Evolutionary conservation across 202 grass and related monocot species (phyloP), one percentile per base, ranked within the genome.

Genomic region (Schoenoplectus triqueter): DNA sequence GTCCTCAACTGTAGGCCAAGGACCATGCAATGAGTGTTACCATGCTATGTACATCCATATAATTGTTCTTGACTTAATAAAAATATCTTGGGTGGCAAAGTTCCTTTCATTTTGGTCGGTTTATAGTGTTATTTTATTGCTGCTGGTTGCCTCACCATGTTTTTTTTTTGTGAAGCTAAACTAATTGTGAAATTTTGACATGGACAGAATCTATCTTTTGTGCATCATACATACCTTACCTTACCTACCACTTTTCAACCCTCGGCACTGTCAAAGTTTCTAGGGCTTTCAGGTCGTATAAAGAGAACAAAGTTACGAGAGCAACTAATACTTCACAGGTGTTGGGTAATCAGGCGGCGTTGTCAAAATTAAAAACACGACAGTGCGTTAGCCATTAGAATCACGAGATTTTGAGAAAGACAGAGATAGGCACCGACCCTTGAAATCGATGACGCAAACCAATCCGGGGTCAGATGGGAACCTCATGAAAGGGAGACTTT

Each of bases 371-470:
- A 65, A 74, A 74, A 81, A 81, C 56, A 79, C 7, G n/a, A 81
- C 13, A 54, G 46, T 41, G 61, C 17, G 49, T 57, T 62, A 13
- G 42, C 42, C 13, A 42, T 44, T 83, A 51, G 44, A 83, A 68
- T 83, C 81, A 83, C 81, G 65, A 70, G 81, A 83, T 83, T 42
- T 83, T 15, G 42, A 66, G 49, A 83, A 22, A 7, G 78, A 81
- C 2, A 49, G 63, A 82, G 18, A 83, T 5, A 57, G 63, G 65
- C 80, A 70, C 81, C 81, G 81, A 83, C 81, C 64, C 18, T 10
- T 83, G 54, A 14, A 56, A 56, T 56, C 47, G 64, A 83, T 57
- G 64, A 66, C 66, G 80, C 62, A 56, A 83, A 2, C 80, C 45
- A 70, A 83, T 83, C 80, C 41, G 0, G 19, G 6, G 0, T 52